phyloP scores from a whole-genome alignment of 2,329 filamentous ascomycete genomes.

The Aspergillus ochraceus region DNA sequence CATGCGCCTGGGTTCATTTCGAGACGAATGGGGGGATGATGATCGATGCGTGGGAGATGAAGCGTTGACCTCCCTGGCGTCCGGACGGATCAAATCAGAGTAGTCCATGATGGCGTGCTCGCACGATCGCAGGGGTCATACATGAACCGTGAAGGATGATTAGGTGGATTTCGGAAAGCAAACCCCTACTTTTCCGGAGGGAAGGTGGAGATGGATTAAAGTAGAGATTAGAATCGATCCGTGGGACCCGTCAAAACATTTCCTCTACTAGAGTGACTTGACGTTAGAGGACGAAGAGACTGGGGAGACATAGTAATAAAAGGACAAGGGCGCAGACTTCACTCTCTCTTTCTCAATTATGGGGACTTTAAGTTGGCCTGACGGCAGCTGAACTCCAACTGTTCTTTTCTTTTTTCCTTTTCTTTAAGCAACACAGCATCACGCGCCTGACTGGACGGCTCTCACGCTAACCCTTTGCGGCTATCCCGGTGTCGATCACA shows the following conservation, averaged over 20 bases:
- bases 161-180: slow-evolving; percentile 9
- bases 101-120: slow-evolving; percentile 39
- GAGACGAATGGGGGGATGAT: slow-evolving; percentile 21
- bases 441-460: neutral
- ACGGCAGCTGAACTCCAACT: neutral
- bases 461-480: slow-evolving; percentile 8
- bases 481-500: slow-evolving; percentile 8
- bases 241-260: neutral
- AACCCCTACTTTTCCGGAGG: slow-evolving; percentile 11
- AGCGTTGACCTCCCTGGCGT: slow-evolving; percentile 19
- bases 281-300: neutral
- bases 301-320: neutral
- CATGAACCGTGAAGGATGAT: neutral
- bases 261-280: neutral
- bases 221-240: neutral
- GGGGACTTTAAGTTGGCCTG: neutral
- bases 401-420: neutral
- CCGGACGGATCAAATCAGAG: slow-evolving; percentile 26
- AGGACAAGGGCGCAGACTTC: neutral
- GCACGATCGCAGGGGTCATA: slow-evolving; percentile 16
- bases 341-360: neutral
- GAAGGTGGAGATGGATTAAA: neutral
- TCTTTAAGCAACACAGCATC: neutral
- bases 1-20: slow-evolving; percentile 16
- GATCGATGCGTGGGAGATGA: slow-evolving; percentile 23